Conservation (phyloP, 192 early-diverging fungal species). For the Umbelopsis sp. region DNA sequence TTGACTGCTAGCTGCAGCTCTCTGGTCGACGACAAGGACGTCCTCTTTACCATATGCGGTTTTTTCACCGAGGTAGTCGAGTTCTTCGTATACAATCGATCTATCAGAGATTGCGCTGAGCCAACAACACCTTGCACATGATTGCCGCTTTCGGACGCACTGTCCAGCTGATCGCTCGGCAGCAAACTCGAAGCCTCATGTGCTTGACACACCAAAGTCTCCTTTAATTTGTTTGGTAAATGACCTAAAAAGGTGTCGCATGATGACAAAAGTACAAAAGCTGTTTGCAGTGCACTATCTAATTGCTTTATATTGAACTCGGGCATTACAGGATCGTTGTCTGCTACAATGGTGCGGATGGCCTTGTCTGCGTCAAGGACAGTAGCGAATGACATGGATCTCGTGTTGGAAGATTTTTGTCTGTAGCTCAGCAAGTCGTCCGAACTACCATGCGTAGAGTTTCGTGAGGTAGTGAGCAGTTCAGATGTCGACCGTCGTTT, state of each 20-base stretch:
- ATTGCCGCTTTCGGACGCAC: background rate
- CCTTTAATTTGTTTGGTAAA: constrained; percentile 8
- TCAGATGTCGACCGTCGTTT: too few species aligned
- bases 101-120: background rate
- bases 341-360: too few species aligned
- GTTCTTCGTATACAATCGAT: background rate
- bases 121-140: background rate
- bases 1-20: background rate
- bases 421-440: too few species aligned
- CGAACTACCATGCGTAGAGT: too few species aligned
- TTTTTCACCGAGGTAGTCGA: background rate
- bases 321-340: too few species aligned
- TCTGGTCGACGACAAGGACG: background rate
- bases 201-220: constrained; percentile 1
- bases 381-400: too few species aligned
- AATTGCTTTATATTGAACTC: constrained; percentile 14
- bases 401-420: too few species aligned
- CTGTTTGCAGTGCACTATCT: background rate
- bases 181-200: background rate
- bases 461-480: too few species aligned
- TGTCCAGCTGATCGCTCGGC: background rate
- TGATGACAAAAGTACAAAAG: constrained; percentile 1
- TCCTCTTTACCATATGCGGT: background rate
- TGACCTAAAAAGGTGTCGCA: constrained; percentile 4
- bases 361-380: too few species aligned